Base-by-base conservation (phyloP, 495 filamentous ascomycete genomes). In the Xylaria nigripes region DNA sequence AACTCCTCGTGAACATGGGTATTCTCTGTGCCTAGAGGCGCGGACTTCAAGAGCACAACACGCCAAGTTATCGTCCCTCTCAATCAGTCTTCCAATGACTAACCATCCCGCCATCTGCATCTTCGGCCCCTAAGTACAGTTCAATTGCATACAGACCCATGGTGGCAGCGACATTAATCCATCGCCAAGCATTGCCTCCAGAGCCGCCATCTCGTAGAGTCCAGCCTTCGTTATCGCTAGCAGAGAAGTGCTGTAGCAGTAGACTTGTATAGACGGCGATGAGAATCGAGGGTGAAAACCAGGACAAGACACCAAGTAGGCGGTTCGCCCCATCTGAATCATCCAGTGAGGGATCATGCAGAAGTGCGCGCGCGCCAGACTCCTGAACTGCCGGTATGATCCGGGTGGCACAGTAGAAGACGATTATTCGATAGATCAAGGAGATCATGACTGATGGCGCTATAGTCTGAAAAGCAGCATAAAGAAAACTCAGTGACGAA, bases 241-340 rank as follows among this genome's bases (percentile, higher is more conserved):
- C 81, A 13, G 86, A 85, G 61, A 98, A 95, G 67, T 98, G 93
- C 69, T 96, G 92, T 77, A 98, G 86, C 25, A 98, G 67, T 13
- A 98, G 75, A 68, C 90, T 95, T n/a, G 93, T 98, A 65, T 98
- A 98, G 22, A 96, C 90, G 2, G 91, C 84, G 43, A 98, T 86
- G 12, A 98, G 78, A 47, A 98, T 94, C 27, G 83, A 89, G 0
- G 93, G 93, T 27, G 88, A 89, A 67, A 95, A 96, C 79, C 89
- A 95, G 66, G 86, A 90, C 29, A 96, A 76, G 42, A 95, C 76
- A 5, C 84, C 89, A 18, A 96, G 71, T 6, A 94, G 66, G 54
- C 85, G 83, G 56, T 84, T 85, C 41, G 89, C 89, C 0, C 81
- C 87, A 59, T 96, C 93, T 24, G 76, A 80, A 55, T 96, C 92